Evolutionary conservation across 78 protist genomes (phyloP), one percentile per base, ranked within the genome.

Genomic region (Salpingoeca rosetta): DNA sequence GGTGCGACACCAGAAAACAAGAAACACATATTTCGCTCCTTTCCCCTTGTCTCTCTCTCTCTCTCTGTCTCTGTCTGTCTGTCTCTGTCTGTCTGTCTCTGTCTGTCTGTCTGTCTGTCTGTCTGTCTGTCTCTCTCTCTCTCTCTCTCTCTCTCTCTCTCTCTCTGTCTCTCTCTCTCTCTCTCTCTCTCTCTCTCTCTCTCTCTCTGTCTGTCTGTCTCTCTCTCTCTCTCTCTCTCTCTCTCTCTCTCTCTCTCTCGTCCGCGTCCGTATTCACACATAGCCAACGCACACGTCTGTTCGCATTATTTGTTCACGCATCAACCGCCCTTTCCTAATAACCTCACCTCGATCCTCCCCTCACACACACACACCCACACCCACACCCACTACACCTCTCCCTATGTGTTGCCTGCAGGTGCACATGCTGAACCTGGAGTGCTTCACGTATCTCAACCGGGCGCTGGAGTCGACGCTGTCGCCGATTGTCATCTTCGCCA

Each of bases 361-460:
- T n/a, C n/a, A n/a, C n/a, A n/a, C n/a, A n/a, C n/a, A n/a, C 65
- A 22, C 65, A 22, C 65, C 17, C 65, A 22, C 65, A 22, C 65
- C 17, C 65, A 22, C 65, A 22, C 65, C 17, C 65, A 22, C 65
- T 51, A 7, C 17, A 7, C 17, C 65, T 51, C 65, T 51, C 17
- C 17, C 17, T 51, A 22, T 51, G 7, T 51, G 7, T 51, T 51
- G 7, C 1, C 1, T 25, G 76, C 90, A 89, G 91, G 98, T 97
- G 44, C 99, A 99, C 92, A 99, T 99, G 99, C 95, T 99, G 80
- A 99, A 99, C 90, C 90, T 99, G 31, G 99, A 99, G 90, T 97
- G 99, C 94, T 99, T 99, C 91, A 93, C 99, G 3, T 99, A 89
- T 90, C 90, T 99, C 40, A 97, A 99, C 95, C 91, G 97, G 2